Base-by-base conservation (phyloP, 140 eudicot species). In the Bidens hawaiensis region DNA sequence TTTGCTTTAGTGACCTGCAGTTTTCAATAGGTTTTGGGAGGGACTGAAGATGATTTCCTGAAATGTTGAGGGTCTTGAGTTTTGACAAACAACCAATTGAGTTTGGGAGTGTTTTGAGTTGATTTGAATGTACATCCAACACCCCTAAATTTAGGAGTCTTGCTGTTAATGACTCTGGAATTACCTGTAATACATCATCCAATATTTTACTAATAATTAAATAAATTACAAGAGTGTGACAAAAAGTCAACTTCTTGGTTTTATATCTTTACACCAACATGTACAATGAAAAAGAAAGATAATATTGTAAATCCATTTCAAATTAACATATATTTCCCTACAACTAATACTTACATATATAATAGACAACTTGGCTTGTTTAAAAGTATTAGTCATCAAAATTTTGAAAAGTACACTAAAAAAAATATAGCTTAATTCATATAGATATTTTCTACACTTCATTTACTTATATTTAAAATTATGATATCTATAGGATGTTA, bases 121-220 rank as follows among this genome's bases (percentile, higher is more conserved):
- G 89, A 68, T 85, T 85, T 14, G 94, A 82, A 76, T 76, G 94
- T 69, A 82, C 94, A 60, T 85, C 94, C 42, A 85, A 77, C 48
- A 68, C 75, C 21, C 72, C 65, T 22, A 85, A 71, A 78, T 85
- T 85, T 15, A 82, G 67, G 14, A 85, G 67, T 24, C 94, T 81
- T 52, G 94, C 94, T 67, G 78, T 77, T n/a, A n/a, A n/a, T n/a
- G n/a, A n/a, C n/a, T n/a, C n/a, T n/a, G n/a, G n/a, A n/a, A n/a
- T n/a, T n/a, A n/a, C 77, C 95, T 87, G 95, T 62, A 69, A 73
- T 50, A 30, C 65, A 67, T 24, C 64, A 74, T 61, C 26, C 17
- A 64, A 12, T 42, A 38, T 42, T 48, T 30, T 54, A 30, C 16
- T 27, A 54, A 54, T 11, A 58, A 38, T 19, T 11, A 19, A 58